A percentile compares a stretch with the other conserved stretches of the same genome.
These are phyloP conservation scores for Candida nitratophila DNA, from an alignment of 805 yeast genomes.

Conservation along the genomic window DNA sequence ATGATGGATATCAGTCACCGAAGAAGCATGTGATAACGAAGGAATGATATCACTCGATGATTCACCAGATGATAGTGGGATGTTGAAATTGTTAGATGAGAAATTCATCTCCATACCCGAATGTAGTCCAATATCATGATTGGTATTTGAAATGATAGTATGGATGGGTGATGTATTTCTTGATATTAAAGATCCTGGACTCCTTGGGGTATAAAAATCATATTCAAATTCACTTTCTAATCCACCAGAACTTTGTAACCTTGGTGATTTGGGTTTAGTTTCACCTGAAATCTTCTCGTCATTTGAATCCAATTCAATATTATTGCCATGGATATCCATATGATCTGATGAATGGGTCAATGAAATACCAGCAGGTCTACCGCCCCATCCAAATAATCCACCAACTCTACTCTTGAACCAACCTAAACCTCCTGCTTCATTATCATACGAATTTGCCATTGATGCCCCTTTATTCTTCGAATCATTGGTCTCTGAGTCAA, in stretches of 20 bases:
- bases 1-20: not conserved
- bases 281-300: too few species aligned
- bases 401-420: constrained; percentile 21
- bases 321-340: not conserved
- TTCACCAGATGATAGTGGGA: constrained; percentile 1
- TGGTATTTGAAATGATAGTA: not conserved
- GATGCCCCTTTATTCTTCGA: not conserved
- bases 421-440: constrained; percentile 5
- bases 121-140: not conserved
- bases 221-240: constrained; percentile 17
- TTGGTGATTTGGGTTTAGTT: not conserved
- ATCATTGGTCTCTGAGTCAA: constrained; percentile 17
- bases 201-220: constrained; percentile 17
- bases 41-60: not conserved
- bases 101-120: constrained; percentile 5
- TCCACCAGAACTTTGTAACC: constrained; percentile 2
- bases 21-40: not conserved
- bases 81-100: constrained; percentile 18
- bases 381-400: constrained; percentile 1
- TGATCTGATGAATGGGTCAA: too few species aligned
- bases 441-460: constrained; percentile 1
- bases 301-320: too few species aligned
- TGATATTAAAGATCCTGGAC: constrained; percentile 10
- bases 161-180: constrained; percentile 14
- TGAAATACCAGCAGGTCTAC: too few species aligned